phyloP scores from a whole-genome alignment of 1,284 basidiomycete species.

The Moniliophthora roreri region DNA sequence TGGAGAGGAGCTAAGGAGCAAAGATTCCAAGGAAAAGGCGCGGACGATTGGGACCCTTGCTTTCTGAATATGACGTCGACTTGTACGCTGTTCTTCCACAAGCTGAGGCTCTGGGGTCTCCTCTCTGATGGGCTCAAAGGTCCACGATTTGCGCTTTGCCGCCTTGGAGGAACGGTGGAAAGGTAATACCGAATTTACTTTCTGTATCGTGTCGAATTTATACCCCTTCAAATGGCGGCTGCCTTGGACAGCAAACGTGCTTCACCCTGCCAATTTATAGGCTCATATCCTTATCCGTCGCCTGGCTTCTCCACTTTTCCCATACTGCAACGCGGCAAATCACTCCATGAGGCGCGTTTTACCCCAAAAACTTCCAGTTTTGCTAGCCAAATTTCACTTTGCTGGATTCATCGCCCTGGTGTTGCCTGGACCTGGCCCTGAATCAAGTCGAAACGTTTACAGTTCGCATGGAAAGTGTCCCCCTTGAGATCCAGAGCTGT shows the following conservation, averaged over 20 bases:
- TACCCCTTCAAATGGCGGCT: not conserved
- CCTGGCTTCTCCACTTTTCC: no score
- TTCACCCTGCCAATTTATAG: not conserved
- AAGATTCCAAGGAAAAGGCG: conserved; percentile 36
- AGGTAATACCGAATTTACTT: conserved; percentile 3
- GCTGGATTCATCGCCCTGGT: no score
- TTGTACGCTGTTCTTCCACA: conserved; percentile 23
- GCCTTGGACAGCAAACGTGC: conserved; percentile 1
- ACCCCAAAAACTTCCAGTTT: no score
- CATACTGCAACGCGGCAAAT: no score
- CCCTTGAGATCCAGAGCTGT: no score
- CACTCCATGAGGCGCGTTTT: no score
- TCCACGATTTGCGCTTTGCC: conserved; percentile 37
- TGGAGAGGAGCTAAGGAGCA: conserved; percentile 61
- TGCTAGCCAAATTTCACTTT: no score
- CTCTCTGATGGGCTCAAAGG: conserved; percentile 54
- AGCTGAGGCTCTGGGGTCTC: conserved; percentile 31
- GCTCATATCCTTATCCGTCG: no score
- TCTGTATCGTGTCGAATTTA: conserved; percentile 17
- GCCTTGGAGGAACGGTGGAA: conserved; percentile 15
- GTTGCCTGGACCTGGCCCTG: no score
- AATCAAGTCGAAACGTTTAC: no score
- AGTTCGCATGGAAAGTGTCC: no score
- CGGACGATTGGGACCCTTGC: conserved; percentile 29
- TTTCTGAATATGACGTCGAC: conserved; percentile 57